phyloP scores from a whole-genome alignment of 2,329 filamentous ascomycete species.

The Xylariaceae sp. region DNA sequence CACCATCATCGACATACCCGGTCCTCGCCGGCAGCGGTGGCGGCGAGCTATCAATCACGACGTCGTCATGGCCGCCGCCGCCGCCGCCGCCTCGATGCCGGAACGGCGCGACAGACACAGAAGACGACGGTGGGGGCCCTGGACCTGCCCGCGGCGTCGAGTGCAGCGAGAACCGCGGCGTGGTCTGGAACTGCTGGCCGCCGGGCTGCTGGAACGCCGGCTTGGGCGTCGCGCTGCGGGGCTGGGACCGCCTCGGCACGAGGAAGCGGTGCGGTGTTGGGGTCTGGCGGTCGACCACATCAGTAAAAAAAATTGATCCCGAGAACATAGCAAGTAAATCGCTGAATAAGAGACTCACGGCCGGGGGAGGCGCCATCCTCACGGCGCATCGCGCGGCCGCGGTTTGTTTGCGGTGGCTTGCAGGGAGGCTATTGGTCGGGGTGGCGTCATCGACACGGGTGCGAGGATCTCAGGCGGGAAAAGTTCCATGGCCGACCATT shows the following conservation, averaged over 20 bases:
- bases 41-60: conserved; percentile 39
- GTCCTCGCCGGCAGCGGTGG: conserved; percentile 18
- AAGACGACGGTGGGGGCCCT: conserved; percentile 29
- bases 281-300: conserved; percentile 34
- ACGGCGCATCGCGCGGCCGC: conserved; percentile 10
- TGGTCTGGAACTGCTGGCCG: conserved; percentile 41
- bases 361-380: conserved; percentile 35
- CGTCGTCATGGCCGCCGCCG: too few species aligned
- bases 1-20: conserved; percentile 8
- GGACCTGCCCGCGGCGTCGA: conserved; percentile 37
- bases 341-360: conserved; percentile 29
- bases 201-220: conserved; percentile 28
- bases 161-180: conserved; percentile 42
- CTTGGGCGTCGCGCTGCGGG: conserved; percentile 37
- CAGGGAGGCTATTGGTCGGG: neutral
- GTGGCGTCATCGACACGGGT: conserved; percentile 21
- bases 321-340: too few species aligned
- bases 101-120: conserved; percentile 26
- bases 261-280: conserved; percentile 43
- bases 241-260: conserved; percentile 38
- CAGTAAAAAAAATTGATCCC: too few species aligned
- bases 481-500: conserved; percentile 1
- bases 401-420: neutral
- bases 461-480: conserved; percentile 7
- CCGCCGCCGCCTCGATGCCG: conserved; percentile 24